Conservation (phyloP, 2,329 filamentous ascomycete genomes). For the Sporothrix schenckii region DNA sequence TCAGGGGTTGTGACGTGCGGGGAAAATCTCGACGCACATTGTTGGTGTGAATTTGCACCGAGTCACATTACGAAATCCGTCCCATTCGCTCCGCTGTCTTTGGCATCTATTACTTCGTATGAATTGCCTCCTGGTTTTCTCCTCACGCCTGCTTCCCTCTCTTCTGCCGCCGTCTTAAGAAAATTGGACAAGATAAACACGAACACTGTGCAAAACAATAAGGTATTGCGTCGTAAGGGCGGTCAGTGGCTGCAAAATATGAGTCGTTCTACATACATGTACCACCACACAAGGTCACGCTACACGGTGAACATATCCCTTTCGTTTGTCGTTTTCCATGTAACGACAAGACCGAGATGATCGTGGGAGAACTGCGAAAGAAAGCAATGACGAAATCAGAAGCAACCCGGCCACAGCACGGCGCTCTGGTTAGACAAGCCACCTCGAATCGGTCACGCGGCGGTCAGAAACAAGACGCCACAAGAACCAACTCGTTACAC, state of each 20-base stretch:
- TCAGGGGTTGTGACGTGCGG: not conserved
- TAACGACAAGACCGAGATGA: not conserved
- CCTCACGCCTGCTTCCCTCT: not conserved
- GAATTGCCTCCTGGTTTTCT: not conserved
- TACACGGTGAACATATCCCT: not conserved
- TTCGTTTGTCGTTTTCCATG: constrained; percentile 24
- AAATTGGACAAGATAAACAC: not conserved
- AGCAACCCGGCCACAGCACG: too few relatives aligned
- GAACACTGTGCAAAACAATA: not conserved
- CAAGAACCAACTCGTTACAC: too few relatives aligned
- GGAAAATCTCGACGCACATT: not conserved
- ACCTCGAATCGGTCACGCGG: too few relatives aligned
- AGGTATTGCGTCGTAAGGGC: not conserved
- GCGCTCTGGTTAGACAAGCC: too few relatives aligned
- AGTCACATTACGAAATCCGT: too few relatives aligned
- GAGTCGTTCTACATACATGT: not conserved
- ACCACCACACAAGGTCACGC: not conserved
- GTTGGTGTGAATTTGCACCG: not conserved
- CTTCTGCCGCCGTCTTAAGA: constrained; percentile 12
- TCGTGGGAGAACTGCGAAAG: too few relatives aligned
- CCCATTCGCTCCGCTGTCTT: not conserved
- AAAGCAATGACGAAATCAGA: too few relatives aligned
- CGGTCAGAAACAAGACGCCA: too few relatives aligned
- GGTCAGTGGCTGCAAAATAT: not conserved
- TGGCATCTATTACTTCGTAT: not conserved